Evolutionary conservation across 2,329 filamentous ascomycete species (phyloP).

Genomic region (Colletotrichum orchidophilum): DNA sequence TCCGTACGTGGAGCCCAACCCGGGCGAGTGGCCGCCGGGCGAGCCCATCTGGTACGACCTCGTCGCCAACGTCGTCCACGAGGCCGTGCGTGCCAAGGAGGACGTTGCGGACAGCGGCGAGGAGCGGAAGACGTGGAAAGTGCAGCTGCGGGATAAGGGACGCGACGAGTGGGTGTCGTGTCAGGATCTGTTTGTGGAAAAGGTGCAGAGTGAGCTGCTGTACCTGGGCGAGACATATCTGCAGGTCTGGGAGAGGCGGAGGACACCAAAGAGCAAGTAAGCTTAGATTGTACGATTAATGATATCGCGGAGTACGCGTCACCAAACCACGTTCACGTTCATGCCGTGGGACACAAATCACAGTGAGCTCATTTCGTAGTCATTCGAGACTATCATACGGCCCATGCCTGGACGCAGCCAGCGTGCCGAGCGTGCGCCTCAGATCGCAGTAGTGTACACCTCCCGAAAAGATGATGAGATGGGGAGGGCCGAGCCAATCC

Average conservation of each 20-base stretch:
- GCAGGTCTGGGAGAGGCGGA: slow-evolving; percentile 94
- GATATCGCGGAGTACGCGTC: neutral
- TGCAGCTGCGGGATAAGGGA: slow-evolving; percentile 84
- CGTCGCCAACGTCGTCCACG: slow-evolving; percentile 93
- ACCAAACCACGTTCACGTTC: neutral
- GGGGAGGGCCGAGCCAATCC: slow-evolving; percentile 24
- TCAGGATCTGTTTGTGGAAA: slow-evolving; percentile 93
- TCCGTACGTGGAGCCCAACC: slow-evolving; percentile 91
- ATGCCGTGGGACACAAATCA: neutral
- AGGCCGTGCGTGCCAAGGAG: slow-evolving; percentile 76
- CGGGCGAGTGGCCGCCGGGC: slow-evolving; percentile 71
- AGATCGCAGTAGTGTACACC: slow-evolving; percentile 30
- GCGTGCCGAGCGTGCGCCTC: slow-evolving; percentile 15
- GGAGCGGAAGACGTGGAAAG: slow-evolving; percentile 90
- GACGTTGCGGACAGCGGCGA: slow-evolving; percentile 92
- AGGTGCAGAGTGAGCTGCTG: slow-evolving; percentile 86
- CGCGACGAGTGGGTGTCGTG: slow-evolving; percentile 90
- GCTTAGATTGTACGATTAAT: slow-evolving; percentile 11
- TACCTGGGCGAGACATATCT: slow-evolving; percentile 95
- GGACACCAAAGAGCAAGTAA: slow-evolving; percentile 57
- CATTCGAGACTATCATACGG: slow-evolving; percentile 29
- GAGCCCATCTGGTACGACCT: slow-evolving; percentile 96
- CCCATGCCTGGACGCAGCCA: slow-evolving; percentile 6
- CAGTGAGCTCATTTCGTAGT: slow-evolving; percentile 29
- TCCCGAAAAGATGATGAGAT: slow-evolving; percentile 20